Evolutionary conservation across 805 yeast genomes (phyloP), one percentile per base, ranked within the genome.

Genomic region (Allodekkera sacchari): DNA sequence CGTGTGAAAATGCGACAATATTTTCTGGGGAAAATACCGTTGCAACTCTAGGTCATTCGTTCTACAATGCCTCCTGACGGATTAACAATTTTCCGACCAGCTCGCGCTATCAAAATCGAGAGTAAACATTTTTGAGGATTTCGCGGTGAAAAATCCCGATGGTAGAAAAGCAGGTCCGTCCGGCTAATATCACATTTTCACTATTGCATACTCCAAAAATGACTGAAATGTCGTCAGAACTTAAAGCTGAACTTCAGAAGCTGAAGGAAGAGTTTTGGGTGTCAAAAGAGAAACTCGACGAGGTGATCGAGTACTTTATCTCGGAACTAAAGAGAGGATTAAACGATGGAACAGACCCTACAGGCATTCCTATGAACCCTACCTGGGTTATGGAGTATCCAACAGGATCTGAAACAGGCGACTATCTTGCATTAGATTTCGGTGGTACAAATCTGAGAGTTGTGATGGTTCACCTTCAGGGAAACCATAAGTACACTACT

Each of bases 401-500:
- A 29, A 63, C 70, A 32, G 78, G 78, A 37, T 53, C 64, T 31
- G 79, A 73, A 46, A 67, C 64, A 18, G 79, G 79, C 34, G 74
- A 71, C 47, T 72, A 63, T 51, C 52, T 73, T 44, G 78, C 78
- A 24, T 67, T 73, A 38, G 79, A 73, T 55, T 59, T 73, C 42
- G 79, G 79, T 44, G 79, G 79, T 48, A 73, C 79, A 36, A 72
- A 73, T 57, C 60, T 73, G 52, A 61, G 78, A 53, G 74, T 72
- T 25, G 79, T 73, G 28, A 55, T 68, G 53, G 64, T 58, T 22
- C 55, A 51, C 28, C 43, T 59, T 18, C 74, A 77, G 33, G 98
- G 98, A 42, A 68, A 79, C 56, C 71, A 83, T 45, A 74, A 83
- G 55, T 87, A 92, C 51, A 89, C 81, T 55, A 80, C 94, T 32